Conservation (phyloP, 1,139 yeast genomes). For the Taphrina flavorubra region DNA sequence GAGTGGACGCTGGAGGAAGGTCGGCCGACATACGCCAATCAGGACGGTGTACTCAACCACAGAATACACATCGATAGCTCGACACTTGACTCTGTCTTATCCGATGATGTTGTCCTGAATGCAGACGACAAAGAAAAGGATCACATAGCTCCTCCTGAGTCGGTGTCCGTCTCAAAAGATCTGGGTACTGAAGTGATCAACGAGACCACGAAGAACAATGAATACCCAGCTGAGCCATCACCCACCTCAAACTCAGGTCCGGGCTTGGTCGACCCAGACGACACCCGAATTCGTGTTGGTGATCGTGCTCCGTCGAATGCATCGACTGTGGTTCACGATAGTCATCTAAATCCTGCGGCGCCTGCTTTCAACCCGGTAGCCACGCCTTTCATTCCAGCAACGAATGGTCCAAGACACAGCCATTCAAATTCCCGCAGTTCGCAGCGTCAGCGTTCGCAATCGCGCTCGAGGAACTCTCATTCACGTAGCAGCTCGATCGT, state of each 20-base stretch:
- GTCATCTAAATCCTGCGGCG: slow-evolving; percentile 34
- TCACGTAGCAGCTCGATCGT: slow-evolving; percentile 29
- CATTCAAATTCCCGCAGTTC: slow-evolving; percentile 24
- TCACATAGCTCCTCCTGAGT: slow-evolving; percentile 12
- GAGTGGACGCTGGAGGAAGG: slow-evolving; percentile 29
- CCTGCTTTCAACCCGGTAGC: slow-evolving; percentile 36
- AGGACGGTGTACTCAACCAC: slow-evolving; percentile 28
- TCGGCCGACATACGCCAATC: slow-evolving; percentile 21
- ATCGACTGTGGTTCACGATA: slow-evolving; percentile 9
- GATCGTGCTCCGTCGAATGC: neutral
- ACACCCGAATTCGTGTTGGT: neutral
- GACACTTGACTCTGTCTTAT: neutral
- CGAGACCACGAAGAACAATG: neutral
- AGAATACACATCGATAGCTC: neutral
- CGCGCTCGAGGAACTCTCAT: slow-evolving; percentile 20
- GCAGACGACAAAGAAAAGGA: neutral
- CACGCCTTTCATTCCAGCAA: slow-evolving; percentile 16
- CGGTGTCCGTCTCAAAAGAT: neutral
- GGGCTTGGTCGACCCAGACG: slow-evolving; percentile 20
- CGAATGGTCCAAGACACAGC: slow-evolving; percentile 10
- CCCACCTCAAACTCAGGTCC: neutral
- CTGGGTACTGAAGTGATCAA: slow-evolving; percentile 16
- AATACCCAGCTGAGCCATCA: neutral
- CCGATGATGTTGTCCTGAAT: neutral
- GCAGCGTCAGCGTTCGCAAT: slow-evolving; percentile 21